Evolutionary conservation across 495 filamentous ascomycete genomes (phyloP), one percentile per base, ranked within the genome.

Genomic region (Zalerion maritima): DNA sequence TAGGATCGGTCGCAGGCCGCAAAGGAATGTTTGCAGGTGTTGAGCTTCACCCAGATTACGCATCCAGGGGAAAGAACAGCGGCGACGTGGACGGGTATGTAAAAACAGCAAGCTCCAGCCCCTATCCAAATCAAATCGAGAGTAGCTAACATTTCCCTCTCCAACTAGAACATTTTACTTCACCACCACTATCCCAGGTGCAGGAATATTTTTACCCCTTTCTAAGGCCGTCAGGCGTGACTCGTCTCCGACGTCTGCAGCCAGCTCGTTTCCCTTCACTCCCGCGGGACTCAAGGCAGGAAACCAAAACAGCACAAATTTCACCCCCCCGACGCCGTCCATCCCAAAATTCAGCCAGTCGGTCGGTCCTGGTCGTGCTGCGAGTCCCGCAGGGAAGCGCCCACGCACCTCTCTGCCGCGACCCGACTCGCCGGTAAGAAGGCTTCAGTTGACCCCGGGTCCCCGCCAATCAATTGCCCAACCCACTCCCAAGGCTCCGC

Each of bases 61-160:
- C 87, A 24, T 51, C 62, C 19, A 69, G 81, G 45, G 89, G 89
- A 18, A 97, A 99, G 61, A 99, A 99, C 47, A 87, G 66, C 42
- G 89, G 89, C 20, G 87, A 92, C 57, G 91, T 99, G 26, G 89
- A 99, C 37, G 91, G 89, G 81, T 85, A 65, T 55, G 71, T 46
- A 24, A 21, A 21, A 31, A 27, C 15, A 24, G 42, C 37, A 34
- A 37, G 28, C 26, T 35, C 12, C 21, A 15, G 10, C 7, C 23
- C 21, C 18, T 9, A 20, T 15, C n/a, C n/a, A n/a, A n/a, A n/a
- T n/a, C n/a, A n/a, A n/a, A n/a, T n/a, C n/a, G n/a, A 16, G 20
- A 5, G 35, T 26, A 23, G 29, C 38, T 38, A 21, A 41, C 36
- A 19, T 27, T 1, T 20, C 19, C 17, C 18, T 21, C 21, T 21